A percentile compares a stretch with the other conserved stretches of the same genome.
Evolutionary conservation across 257 asterid species (phyloP).

Genomic region (Lantana camara): DNA sequence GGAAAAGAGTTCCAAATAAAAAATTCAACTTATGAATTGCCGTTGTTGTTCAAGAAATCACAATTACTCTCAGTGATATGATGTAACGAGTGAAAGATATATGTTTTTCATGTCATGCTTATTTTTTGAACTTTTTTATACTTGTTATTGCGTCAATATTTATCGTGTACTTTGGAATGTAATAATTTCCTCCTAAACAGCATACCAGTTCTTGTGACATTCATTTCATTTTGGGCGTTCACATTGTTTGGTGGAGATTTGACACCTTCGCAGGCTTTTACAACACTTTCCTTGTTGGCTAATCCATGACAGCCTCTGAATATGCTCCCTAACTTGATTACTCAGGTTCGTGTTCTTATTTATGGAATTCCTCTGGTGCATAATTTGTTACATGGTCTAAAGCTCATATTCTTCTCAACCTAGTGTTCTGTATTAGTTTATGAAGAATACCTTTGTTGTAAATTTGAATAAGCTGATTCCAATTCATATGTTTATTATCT

Average conservation of each 20-base stretch:
- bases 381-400: slow-evolving; percentile 5
- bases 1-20: slow-evolving; percentile 80
- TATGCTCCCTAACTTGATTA: slow-evolving; percentile 86
- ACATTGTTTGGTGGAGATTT: slow-evolving; percentile 81
- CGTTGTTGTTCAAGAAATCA: slow-evolving; percentile 75
- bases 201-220: slow-evolving; percentile 86
- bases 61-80: slow-evolving; percentile 77
- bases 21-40: slow-evolving; percentile 67
- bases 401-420: slow-evolving; percentile 1
- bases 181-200: slow-evolving; percentile 79
- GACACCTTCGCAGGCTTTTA: slow-evolving; percentile 91
- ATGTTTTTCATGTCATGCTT: not conserved
- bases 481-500: not conserved
- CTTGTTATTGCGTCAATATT: slow-evolving; percentile 27
- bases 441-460: not conserved
- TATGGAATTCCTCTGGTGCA: not conserved
- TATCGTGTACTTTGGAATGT: slow-evolving; percentile 53
- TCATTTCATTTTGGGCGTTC: slow-evolving; percentile 77
- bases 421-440: not conserved
- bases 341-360: slow-evolving; percentile 65
- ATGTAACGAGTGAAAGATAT: not conserved
- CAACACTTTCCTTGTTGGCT: slow-evolving; percentile 79
- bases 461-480: not conserved
- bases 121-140: not conserved
- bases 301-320: slow-evolving; percentile 70